These are phyloP conservation scores for Hygrocybe coccinea DNA, from an alignment of 768 basidiomycete species.

Conservation along the genomic window DNA sequence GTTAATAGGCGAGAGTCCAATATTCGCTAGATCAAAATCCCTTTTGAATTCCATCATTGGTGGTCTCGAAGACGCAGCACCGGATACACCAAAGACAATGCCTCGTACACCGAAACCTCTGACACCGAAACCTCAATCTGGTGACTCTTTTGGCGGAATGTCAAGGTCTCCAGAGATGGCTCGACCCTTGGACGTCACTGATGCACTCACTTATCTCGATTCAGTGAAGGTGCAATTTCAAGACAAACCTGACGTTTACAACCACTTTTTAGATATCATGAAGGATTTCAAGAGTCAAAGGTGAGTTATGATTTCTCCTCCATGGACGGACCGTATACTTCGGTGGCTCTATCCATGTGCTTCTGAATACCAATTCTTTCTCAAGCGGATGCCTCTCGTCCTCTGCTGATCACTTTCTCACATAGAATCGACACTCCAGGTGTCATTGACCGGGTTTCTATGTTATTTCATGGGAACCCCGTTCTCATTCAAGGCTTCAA, in stretches of 20 bases:
- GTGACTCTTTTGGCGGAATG: slow-evolving; percentile 24
- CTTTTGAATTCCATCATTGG: not conserved
- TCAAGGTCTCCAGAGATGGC: slow-evolving; percentile 37
- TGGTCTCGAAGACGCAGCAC: slow-evolving; percentile 5
- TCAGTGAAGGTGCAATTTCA: slow-evolving; percentile 90
- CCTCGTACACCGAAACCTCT: slow-evolving; percentile 30
- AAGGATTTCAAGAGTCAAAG: slow-evolving; percentile 97
- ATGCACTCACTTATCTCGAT: slow-evolving; percentile 90
- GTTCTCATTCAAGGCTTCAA: slow-evolving; percentile 77
- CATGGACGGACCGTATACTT: not conserved
- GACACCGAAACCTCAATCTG: slow-evolving; percentile 37
- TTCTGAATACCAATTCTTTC: not conserved
- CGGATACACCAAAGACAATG: slow-evolving; percentile 21
- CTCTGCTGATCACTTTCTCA: slow-evolving; percentile 13
- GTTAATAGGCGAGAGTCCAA: not conserved
- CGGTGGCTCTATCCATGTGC: no score
- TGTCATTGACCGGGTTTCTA: slow-evolving; percentile 71
- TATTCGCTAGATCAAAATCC: slow-evolving; percentile 2
- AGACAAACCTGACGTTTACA: slow-evolving; percentile 90
- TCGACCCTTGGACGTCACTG: slow-evolving; percentile 84
- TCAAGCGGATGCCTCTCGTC: no score
- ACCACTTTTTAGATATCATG: slow-evolving; percentile 94
- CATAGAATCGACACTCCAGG: slow-evolving; percentile 74
- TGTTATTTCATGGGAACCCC: slow-evolving; percentile 67
- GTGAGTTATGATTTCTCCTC: slow-evolving; percentile 42